Conservation (phyloP, 2,329 filamentous ascomycete genomes). For the Apiospora marii region DNA sequence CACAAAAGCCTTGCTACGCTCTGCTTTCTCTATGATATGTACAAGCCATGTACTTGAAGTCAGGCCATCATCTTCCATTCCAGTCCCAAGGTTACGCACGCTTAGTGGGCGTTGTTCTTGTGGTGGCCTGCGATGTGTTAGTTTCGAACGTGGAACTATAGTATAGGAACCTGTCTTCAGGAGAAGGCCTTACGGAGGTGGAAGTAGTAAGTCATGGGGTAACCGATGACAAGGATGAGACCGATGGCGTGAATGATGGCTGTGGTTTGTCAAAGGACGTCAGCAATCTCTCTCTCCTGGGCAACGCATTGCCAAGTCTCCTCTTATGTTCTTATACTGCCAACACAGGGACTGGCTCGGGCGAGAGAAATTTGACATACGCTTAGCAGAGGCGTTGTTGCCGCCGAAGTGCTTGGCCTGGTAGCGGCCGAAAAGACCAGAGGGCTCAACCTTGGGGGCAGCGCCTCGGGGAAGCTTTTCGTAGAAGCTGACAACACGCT, state of each 20-base stretch:
- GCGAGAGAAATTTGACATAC: conserved; percentile 65
- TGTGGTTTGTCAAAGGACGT: conserved; percentile 49
- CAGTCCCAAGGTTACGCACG: not conserved
- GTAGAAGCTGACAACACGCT: conserved; percentile 98
- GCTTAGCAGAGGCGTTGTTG: conserved; percentile 87
- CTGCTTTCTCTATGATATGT: conserved; percentile 28
- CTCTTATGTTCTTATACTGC: not conserved
- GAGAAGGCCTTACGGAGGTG: conserved; percentile 80
- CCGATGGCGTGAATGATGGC: conserved; percentile 89
- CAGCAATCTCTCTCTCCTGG: not conserved
- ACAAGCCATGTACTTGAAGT: conserved; percentile 15
- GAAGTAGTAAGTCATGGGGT: conserved; percentile 99
- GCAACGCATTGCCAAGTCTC: not conserved
- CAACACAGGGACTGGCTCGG: not conserved
- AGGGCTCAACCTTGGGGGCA: conserved; percentile 82
- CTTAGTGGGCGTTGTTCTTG: conserved; percentile 99
- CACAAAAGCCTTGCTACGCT: conserved; percentile 29
- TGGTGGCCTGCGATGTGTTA: conserved; percentile 77
- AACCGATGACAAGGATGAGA: conserved; percentile 81
- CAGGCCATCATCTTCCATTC: conserved; percentile 16
- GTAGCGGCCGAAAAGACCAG: conserved; percentile 87
- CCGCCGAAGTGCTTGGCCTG: conserved; percentile 86
- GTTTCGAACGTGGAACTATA: not conserved
- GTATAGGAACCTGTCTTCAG: conserved; percentile 37
- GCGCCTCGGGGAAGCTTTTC: conserved; percentile 94